Percentiles rank a stretch among this genome's conserved stretches.
Conservation (phyloP, 2,329 filamentous ascomycete species). For the Huntiella bhutanensis region DNA sequence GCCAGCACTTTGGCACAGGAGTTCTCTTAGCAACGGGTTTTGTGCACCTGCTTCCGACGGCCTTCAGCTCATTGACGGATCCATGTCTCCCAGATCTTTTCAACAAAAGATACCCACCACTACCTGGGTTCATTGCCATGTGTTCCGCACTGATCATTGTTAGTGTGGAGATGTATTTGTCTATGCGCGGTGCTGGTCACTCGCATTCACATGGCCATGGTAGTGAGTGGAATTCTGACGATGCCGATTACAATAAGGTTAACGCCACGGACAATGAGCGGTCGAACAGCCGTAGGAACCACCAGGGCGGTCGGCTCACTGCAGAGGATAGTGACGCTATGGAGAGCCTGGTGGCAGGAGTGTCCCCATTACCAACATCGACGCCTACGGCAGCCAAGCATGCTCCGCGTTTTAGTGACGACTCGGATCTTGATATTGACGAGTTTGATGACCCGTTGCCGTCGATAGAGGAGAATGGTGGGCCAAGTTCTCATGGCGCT, state of each 20-base stretch:
- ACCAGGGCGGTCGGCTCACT: constrained; percentile 29
- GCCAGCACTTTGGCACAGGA: constrained; percentile 62
- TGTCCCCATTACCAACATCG: constrained; percentile 37
- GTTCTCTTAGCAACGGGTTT: constrained; percentile 77
- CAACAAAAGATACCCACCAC: constrained; percentile 57
- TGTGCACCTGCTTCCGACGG: constrained; percentile 54
- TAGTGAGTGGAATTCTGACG: constrained; percentile 28
- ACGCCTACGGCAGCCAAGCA: constrained; percentile 14
- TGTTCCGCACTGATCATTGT: constrained; percentile 65
- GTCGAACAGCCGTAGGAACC: constrained; percentile 14
- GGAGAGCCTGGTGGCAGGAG: constrained; percentile 37
- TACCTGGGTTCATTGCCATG: constrained; percentile 71
- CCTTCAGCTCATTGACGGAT: constrained; percentile 46
- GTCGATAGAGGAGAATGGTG: constrained; percentile 13
- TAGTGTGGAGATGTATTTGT: constrained; percentile 74
- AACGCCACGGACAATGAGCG: not conserved
- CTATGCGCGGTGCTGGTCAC: constrained; percentile 45
- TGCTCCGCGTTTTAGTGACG: constrained; percentile 13
- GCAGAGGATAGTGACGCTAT: constrained; percentile 32
- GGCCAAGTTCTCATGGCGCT: constrained; percentile 12
- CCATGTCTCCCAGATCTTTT: constrained; percentile 62
- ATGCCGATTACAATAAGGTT: constrained; percentile 14
- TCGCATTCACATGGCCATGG: constrained; percentile 34
- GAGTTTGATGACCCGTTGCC: constrained; percentile 28
- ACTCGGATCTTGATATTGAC: constrained; percentile 39